Base-by-base conservation (phyloP, 2,329 filamentous ascomycete species). In the Hyphodiscus sp. region DNA sequence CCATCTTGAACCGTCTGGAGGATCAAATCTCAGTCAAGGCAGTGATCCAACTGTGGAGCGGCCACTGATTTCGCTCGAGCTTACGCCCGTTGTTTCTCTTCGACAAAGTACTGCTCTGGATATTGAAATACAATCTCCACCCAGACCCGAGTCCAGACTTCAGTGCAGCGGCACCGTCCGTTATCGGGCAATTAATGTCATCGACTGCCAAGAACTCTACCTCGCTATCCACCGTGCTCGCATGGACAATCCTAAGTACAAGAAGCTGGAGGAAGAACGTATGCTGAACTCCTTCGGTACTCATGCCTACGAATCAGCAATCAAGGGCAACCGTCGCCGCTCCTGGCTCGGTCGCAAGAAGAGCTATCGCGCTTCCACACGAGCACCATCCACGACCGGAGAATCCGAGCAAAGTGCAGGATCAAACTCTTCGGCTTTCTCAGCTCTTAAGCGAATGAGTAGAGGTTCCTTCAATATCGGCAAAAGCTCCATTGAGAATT, bases 171-270 rank as follows among this genome's bases (percentile, higher is more conserved):
- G 84, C 15, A 78, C 78, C 30, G 92, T 66, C 23, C 95, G 76
- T 45, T 94, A 97, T 79, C 86, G 94, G 43, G 89, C 89, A 47
- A 77, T 85, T 43, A 88, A 81, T 46, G 78, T 83, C 2, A 79
- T 83, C 44, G 92, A 96, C 57, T 95, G 91, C 66, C 85, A 87
- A 60, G 79, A 81, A 38, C 77, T 99, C 4, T 99, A 96, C 70
- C 81, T 81, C 65, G 81, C 92, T 44, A 91, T 97, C 57, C 95
- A 97, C 70, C 80, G 87, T 56, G 85, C 91, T 19, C 87, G 94
- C 47, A 87, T 96, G 68, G 89, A 96, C 71, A 96, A 97, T 67
- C 86, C 90, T 50, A 92, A 91, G 51, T 96, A 92, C 72, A 91
- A 80, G 53, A 75, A 81, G 47, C 75, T 86, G 18, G 80, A 82